These are phyloP conservation scores for Aspergillus persii DNA, from an alignment of 2,329 filamentous ascomycete species.

Conservation along the genomic window DNA sequence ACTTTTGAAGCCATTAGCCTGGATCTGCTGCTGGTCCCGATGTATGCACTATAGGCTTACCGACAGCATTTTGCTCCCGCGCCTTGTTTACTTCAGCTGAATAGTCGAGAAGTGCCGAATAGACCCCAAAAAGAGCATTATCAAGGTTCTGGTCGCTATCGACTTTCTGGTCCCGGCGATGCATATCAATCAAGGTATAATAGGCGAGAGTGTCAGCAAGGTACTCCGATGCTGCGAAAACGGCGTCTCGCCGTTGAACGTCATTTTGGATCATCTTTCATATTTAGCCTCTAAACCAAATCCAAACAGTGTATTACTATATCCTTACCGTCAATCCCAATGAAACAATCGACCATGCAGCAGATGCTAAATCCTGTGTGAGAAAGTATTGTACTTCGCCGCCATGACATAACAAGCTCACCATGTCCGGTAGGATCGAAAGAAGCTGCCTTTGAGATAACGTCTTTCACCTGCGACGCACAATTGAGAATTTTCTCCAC, in stretches of 20 bases:
- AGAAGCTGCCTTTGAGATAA: not conserved
- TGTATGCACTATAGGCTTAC: no score
- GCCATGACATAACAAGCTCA: no score
- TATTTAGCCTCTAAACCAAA: no score
- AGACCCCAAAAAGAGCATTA: conserved; percentile 1
- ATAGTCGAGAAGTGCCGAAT: conserved; percentile 3
- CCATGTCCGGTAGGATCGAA: not conserved
- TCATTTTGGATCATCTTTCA: not conserved
- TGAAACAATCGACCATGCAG: not conserved
- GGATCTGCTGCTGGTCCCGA: no score
- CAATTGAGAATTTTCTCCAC: not conserved
- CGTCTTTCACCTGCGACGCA: not conserved
- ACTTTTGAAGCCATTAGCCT: not conserved
- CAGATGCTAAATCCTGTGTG: no score
- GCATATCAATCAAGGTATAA: not conserved
- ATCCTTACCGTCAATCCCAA: not conserved
- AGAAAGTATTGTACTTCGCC: no score
- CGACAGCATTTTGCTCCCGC: not conserved
- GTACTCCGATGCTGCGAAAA: conserved; percentile 1
- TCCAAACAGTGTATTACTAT: no score
- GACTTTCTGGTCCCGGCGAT: not conserved
- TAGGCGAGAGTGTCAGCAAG: conserved; percentile 1
- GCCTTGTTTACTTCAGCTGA: not conserved
- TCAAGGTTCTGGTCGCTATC: not conserved
- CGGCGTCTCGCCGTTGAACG: not conserved